A percentile compares a stretch with the other conserved stretches of the same genome.
Evolutionary conservation across 441 rosid species (phyloP).

Genomic region (Mallotus japonicus): DNA sequence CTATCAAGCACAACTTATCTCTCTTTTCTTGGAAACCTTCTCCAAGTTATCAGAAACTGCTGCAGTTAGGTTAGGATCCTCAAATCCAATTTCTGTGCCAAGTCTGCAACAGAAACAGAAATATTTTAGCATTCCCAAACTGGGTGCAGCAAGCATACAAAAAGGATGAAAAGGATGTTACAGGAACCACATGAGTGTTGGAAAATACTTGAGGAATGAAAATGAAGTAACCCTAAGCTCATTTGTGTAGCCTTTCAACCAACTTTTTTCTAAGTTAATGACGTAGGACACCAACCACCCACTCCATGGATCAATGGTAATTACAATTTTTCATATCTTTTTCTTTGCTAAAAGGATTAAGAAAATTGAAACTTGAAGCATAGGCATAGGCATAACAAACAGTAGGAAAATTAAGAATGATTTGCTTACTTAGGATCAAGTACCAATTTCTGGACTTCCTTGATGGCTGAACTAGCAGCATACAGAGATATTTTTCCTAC

Average conservation of each 20-base stretch:
- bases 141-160: neutral
- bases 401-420: neutral
- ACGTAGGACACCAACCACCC: neutral
- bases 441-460: constrained; percentile 90
- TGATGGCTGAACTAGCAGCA: constrained; percentile 95
- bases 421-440: constrained; percentile 85
- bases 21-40: constrained; percentile 51
- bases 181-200: neutral
- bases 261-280: neutral
- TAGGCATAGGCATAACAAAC: neutral
- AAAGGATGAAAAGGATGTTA: neutral
- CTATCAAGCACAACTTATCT: constrained; percentile 59
- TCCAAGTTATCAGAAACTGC: constrained; percentile 76
- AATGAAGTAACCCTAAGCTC: neutral
- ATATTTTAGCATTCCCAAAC: neutral
- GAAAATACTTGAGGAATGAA: neutral
- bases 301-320: neutral
- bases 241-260: neutral
- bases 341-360: constrained; percentile 6
- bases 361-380: constrained; percentile 3
- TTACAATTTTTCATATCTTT: neutral
- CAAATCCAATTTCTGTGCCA: constrained; percentile 75
- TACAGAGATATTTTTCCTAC: constrained; percentile 89
- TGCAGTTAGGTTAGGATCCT: constrained; percentile 81
- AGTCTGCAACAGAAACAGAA: constrained; percentile 40